Conservation (phyloP, 371 early-diverging fungal genomes). For the Coemansia sp. region DNA sequence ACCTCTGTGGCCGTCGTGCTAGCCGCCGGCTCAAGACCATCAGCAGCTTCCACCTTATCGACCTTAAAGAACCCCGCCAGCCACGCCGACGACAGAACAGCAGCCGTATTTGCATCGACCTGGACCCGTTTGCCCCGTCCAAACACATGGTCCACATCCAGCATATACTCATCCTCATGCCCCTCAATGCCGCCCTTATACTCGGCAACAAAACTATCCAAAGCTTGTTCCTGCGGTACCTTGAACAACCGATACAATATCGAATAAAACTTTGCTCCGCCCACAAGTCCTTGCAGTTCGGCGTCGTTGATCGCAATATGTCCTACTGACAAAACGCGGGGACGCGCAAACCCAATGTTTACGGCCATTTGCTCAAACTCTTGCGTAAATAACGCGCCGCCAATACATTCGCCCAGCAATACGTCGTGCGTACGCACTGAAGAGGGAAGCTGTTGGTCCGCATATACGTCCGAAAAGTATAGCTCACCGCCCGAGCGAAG, state of each 20-base stretch:
- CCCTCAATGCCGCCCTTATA: conserved; percentile 47
- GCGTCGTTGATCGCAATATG: conserved; percentile 36
- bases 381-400: conserved; percentile 37
- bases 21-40: background rate
- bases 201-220: conserved; percentile 20
- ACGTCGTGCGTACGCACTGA: conserved; percentile 36
- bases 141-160: conserved; percentile 46
- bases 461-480: conserved; percentile 51
- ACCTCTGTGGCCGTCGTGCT: background rate
- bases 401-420: conserved; percentile 47
- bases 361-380: conserved; percentile 42
- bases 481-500: conserved; percentile 47
- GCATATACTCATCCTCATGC: conserved; percentile 17
- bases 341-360: conserved; percentile 42
- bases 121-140: background rate
- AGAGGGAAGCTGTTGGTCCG: conserved; percentile 36
- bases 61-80: conserved; percentile 33
- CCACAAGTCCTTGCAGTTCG: conserved; percentile 41
- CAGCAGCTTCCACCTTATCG: background rate
- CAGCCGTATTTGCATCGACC: conserved; percentile 35
- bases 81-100: conserved; percentile 40
- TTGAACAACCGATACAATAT: conserved; percentile 53
- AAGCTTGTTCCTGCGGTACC: background rate
- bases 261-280: conserved; percentile 37
- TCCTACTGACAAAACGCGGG: conserved; percentile 21